Percentiles rank a stretch among this genome's conserved stretches.
Conservation (phyloP, 768 basidiomycete species). For the Pleurotus tuoliensis region DNA sequence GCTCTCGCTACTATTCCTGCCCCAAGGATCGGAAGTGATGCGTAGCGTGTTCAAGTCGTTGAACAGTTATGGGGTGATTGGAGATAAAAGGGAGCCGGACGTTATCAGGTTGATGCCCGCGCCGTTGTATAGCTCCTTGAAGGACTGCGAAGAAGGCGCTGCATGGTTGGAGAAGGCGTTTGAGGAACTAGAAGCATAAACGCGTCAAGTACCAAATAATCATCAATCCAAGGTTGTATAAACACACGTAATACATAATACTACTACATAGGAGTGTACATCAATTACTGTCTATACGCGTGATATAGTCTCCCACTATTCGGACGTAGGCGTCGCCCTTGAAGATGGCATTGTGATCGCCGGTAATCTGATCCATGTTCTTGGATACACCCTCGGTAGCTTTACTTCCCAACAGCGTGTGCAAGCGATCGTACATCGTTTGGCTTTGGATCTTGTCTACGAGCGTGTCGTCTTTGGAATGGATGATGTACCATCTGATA, state of each 20-base stretch:
- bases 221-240: neutral
- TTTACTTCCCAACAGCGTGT: slow-evolving; percentile 25
- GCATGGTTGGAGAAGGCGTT: slow-evolving; percentile 60
- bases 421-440: slow-evolving; percentile 54
- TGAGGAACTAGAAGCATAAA: slow-evolving; percentile 17
- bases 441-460: slow-evolving; percentile 62
- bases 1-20: slow-evolving; percentile 80
- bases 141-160: slow-evolving; percentile 73
- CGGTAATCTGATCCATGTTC: slow-evolving; percentile 37
- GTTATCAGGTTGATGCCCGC: slow-evolving; percentile 87
- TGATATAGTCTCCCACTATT: slow-evolving; percentile 40
- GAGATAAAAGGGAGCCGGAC: slow-evolving; percentile 88
- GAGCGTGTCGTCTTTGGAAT: slow-evolving; percentile 69
- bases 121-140: slow-evolving; percentile 81
- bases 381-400: slow-evolving; percentile 16
- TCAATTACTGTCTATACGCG: neutral
- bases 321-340: slow-evolving; percentile 36
- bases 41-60: slow-evolving; percentile 58
- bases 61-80: slow-evolving; percentile 72
- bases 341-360: slow-evolving; percentile 56
- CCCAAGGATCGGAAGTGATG: slow-evolving; percentile 62
- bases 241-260: too few species aligned
- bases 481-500: slow-evolving; percentile 67
- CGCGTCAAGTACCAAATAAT: too few species aligned
- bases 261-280: too few species aligned